Evolutionary conservation across 345 rosid genomes (phyloP), one percentile per base, ranked within the genome.

Genomic region (Salix koriyanagi): DNA sequence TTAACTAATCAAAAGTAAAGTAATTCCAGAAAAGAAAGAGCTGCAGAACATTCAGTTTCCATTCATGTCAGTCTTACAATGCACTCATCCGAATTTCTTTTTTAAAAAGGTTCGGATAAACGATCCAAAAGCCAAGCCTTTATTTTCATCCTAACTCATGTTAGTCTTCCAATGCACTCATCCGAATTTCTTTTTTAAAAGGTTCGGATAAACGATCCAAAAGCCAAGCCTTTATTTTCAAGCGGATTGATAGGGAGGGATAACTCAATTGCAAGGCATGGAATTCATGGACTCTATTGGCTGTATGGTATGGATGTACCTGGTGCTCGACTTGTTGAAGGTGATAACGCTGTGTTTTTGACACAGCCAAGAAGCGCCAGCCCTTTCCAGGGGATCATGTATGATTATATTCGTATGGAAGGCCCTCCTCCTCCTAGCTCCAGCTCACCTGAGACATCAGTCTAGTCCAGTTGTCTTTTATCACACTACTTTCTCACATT

Each of bases 231-330:
- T 21, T 6, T 79, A 65, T 79, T 79, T 25, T 19, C 78, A 13
- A 79, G 74, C 7, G 78, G 82, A 28, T 5, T 79, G 65, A 79
- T 79, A 54, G 82, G 82, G 41, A 79, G 58, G 61, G 82, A 79
- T 26, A 79, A 79, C 56, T 74, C 82, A 7, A 74, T 79, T 4
- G 82, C 82, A 36, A 74, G 82, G 37, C 82, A 79, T 79, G 82
- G 82, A 44, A 74, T 79, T 61, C 78, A 74, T 74, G 82, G 82
- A 12, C 78, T 79, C 7, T 79, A 79, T 6, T 79, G 82, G 82
- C 65, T 79, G 1, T 79, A 73, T 65, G 61, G 39, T 21, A 16
- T 79, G 8, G 44, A 46, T 1, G 65, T 79, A 34, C 64, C 65
- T 19, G 78, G 78, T 18, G 68, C 42, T 74, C 61, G 70, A 23